These are phyloP conservation scores for Immersiporthe knoxdaviesiana DNA, from an alignment of 2,329 filamentous ascomycete genomes.

Conservation along the genomic window DNA sequence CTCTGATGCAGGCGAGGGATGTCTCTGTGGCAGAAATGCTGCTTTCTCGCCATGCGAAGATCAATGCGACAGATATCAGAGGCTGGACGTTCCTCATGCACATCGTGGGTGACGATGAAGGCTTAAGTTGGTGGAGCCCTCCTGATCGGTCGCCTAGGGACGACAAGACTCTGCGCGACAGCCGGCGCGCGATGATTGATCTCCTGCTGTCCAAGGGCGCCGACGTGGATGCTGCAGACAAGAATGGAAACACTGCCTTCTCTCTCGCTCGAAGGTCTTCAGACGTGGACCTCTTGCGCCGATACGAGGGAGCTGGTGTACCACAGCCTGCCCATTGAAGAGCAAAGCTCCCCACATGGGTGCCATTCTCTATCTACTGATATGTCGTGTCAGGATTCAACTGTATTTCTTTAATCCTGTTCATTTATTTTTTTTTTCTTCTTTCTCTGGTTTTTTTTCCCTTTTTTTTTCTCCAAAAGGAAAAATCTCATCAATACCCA, in stretches of 20 bases:
- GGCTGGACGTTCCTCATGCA: conserved; percentile 5
- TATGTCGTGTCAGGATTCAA: neutral
- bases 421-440: neutral
- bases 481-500: no score
- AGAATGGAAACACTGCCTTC: neutral
- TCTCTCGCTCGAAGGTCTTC: neutral
- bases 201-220: neutral
- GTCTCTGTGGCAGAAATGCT: neutral
- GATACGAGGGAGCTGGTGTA: neutral
- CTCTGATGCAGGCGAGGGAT: conserved; percentile 3
- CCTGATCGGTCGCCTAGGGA: neutral
- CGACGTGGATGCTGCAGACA: neutral
- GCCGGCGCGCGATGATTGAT: conserved; percentile 1
- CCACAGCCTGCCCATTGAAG: neutral
- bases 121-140: neutral
- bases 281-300: neutral
- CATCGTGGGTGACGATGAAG: neutral
- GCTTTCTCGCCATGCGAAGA: neutral
- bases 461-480: neutral
- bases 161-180: neutral
- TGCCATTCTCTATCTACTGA: neutral
- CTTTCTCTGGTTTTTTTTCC: no score
- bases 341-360: neutral
- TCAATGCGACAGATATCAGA: neutral
- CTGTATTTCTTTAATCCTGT: no score